Evolutionary conservation across 202 grass and related monocot genomes (phyloP), one percentile per base, ranked within the genome.

Genomic region (Panicum virgatum): DNA sequence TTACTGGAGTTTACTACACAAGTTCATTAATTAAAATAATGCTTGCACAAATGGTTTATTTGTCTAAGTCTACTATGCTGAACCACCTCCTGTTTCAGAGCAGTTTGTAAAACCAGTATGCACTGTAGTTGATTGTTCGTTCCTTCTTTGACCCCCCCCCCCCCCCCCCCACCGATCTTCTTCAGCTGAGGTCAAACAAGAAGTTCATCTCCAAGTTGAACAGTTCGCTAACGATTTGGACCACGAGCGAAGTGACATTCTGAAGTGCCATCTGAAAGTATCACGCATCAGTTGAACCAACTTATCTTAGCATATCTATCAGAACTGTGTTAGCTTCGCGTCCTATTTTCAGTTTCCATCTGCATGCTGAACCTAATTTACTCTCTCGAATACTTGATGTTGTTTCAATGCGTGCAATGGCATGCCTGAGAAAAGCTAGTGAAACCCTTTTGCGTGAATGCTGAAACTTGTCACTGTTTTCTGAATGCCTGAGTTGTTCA

Each of bases 121-220:
- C 9, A 62, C 45, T 57, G 6, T 22, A 12, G 12, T 15, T 40
- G 15, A 25, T 32, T 43, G 20, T 27, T 20, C 29, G 39, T 75
- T 42, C 18, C 30, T 80, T 59, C 25, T 74, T 51, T 61, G 30
- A 61, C 6, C n/a, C n/a, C n/a, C n/a, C n/a, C n/a, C n/a, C n/a
- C n/a, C n/a, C n/a, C n/a, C n/a, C n/a, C 16, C 18, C 19, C 20
- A 6, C 45, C 19, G 20, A 48, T 60, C 15, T 50, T 89, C 80
- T 83, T 45, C 65, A 92, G 86, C 62, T 92, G 90, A 92, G 90
- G 86, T 80, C 86, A 51, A 92, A 92, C 86, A 89, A 92, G 86
- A 89, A 80, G 90, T 76, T 83, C 51, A 58, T 72, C 58, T 30
- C 26, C 47, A 73, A 32, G 20, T 5, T 4, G 3, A 72, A 7